These are phyloP conservation scores for Aspergillus wentii DNA, from an alignment of 495 filamentous ascomycete genomes.

Conservation along the genomic window DNA sequence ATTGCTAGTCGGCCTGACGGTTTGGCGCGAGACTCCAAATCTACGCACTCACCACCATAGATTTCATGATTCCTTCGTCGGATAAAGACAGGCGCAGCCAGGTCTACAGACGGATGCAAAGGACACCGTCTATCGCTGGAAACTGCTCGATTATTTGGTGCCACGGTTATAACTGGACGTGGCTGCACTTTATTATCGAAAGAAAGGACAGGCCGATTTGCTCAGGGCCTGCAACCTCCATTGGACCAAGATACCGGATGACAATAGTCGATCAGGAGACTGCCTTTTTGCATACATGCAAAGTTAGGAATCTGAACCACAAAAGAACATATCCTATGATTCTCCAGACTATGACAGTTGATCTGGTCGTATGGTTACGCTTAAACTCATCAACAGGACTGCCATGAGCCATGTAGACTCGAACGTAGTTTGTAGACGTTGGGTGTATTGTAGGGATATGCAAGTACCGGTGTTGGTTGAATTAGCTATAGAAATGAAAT, in stretches of 20 bases:
- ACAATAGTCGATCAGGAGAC: no score
- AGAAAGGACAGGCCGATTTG: no score
- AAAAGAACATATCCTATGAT: not conserved
- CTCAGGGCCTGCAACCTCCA: no score
- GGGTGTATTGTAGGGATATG: not conserved
- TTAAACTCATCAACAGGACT: no score
- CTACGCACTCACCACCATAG: slow-evolving; percentile 18
- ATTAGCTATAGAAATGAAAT: not conserved
- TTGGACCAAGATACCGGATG: not conserved
- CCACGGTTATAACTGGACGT: no score
- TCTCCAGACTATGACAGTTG: not conserved
- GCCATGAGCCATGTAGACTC: not conserved
- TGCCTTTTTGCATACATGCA: no score
- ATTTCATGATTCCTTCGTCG: slow-evolving; percentile 16
- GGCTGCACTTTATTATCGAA: no score
- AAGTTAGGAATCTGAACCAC: slow-evolving; percentile 1
- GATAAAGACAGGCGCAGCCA: no score
- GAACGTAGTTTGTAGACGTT: not conserved
- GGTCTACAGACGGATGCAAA: no score
- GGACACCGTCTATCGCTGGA: no score
- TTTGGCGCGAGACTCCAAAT: slow-evolving; percentile 14
- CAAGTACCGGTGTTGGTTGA: no score
- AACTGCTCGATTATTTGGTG: no score
- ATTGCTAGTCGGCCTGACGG: slow-evolving; percentile 16
- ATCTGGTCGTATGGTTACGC: not conserved